phyloP scores from a whole-genome alignment of 1,284 basidiomycete species.

The Exobasidium cylindrosporum region DNA sequence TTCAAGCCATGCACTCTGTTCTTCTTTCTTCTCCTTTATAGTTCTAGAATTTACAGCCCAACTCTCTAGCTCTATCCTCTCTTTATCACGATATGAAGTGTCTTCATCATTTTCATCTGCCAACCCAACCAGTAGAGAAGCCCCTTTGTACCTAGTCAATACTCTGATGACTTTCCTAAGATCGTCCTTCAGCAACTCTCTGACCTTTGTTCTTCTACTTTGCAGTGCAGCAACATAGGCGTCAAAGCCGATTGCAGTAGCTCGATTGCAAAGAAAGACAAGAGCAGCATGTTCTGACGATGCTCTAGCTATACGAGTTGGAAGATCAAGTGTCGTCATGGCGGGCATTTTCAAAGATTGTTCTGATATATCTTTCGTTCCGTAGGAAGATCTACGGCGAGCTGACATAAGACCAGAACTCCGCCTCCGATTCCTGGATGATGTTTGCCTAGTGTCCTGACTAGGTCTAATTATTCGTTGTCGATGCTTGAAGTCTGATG shows the following conservation, averaged over 20 bases:
- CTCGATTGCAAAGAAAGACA: slow-evolving; percentile 1
- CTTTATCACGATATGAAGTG: too few relatives aligned
- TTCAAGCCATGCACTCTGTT: slow-evolving; percentile 11
- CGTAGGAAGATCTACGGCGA: background rate
- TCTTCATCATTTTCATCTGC: background rate
- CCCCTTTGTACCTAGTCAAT: slow-evolving; percentile 3
- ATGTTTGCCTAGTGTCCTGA: background rate
- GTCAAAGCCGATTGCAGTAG: background rate
- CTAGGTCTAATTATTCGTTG: background rate
- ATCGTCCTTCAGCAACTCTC: slow-evolving; percentile 2
- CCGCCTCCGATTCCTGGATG: background rate
- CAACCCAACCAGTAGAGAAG: background rate
- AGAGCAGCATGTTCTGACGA: slow-evolving; percentile 13
- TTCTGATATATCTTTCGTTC: background rate
- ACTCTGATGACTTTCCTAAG: slow-evolving; percentile 5
- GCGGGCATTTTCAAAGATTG: background rate
- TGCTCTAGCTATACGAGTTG: slow-evolving; percentile 11
- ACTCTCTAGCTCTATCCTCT: background rate
- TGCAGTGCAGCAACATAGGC: slow-evolving; percentile 10
- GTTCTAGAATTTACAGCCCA: background rate
- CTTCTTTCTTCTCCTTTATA: background rate
- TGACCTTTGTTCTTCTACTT: background rate
- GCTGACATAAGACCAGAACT: background rate
- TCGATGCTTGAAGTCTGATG: background rate
- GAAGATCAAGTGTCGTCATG: background rate